Evolutionary conservation across 495 filamentous ascomycete species (phyloP).

Genomic region (Penicillium paxilli): DNA sequence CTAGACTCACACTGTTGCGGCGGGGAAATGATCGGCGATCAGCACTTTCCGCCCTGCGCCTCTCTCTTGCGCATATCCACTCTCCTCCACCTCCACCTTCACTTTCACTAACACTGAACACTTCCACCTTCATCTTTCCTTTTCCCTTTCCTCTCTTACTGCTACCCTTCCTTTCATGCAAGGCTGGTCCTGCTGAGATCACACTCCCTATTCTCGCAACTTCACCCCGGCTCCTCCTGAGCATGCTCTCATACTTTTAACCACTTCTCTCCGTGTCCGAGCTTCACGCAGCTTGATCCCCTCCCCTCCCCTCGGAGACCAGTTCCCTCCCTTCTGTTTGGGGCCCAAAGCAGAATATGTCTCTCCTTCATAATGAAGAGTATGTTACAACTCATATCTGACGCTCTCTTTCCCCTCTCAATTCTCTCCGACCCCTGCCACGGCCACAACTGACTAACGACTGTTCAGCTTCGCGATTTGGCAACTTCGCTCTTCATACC

Average conservation of each 20-base stretch:
- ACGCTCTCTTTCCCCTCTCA: background rate
- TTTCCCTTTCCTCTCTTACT: slow-evolving; percentile 12
- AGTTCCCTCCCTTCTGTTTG: background rate
- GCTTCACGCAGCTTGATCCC: background rate
- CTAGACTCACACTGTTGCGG: background rate
- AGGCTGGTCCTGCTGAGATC: slow-evolving; percentile 42
- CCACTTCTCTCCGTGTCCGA: background rate
- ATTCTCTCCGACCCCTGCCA: background rate
- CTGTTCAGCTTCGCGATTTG: slow-evolving; percentile 79
- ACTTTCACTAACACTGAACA: too few species aligned
- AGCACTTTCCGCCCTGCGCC: slow-evolving; percentile 12
- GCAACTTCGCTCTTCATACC: slow-evolving; percentile 88
- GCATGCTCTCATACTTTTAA: slow-evolving; percentile 15
- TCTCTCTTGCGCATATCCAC: too few species aligned
- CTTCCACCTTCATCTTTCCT: slow-evolving; percentile 8
- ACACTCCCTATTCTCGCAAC: slow-evolving; percentile 12
- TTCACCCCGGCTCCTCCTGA: slow-evolving; percentile 8
- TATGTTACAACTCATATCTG: slow-evolving; percentile 45
- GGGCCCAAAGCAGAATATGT: slow-evolving; percentile 61
- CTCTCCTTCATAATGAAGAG: slow-evolving; percentile 96
- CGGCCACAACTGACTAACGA: slow-evolving; percentile 17
- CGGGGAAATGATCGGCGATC: slow-evolving; percentile 29
- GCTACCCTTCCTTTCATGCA: slow-evolving; percentile 4
- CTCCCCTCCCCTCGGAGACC: background rate
- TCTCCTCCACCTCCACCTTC: too few species aligned